Percentiles rank a stretch among this genome's conserved stretches.
phyloP scores from a whole-genome alignment of 1,284 basidiomycete genomes.

The Peniophora sp. region DNA sequence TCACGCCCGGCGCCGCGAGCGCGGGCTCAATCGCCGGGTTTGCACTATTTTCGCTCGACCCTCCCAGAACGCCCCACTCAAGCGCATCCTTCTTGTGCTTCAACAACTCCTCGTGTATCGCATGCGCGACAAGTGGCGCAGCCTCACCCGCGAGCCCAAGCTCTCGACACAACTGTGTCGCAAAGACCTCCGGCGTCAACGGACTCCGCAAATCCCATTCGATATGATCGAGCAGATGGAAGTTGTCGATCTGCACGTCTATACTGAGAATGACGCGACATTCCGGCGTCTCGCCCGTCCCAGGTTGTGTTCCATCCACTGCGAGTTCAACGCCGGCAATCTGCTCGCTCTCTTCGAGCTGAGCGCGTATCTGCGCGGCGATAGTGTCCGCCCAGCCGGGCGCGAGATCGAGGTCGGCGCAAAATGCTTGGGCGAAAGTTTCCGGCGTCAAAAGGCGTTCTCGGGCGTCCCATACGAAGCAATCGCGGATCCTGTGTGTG shows the following conservation, averaged over 20 bases:
- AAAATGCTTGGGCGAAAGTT: conserved; percentile 80
- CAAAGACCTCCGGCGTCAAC: conserved; percentile 85
- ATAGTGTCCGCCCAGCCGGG: conserved; percentile 66
- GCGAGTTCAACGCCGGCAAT: conserved; percentile 58
- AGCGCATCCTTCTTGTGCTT: conserved; percentile 93
- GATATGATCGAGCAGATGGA: conserved; percentile 90
- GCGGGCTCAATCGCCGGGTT: conserved; percentile 23
- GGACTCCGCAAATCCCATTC: conserved; percentile 97
- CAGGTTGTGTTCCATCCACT: conserved; percentile 24
- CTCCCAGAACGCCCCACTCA: conserved; percentile 83
- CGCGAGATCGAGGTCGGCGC: conserved; percentile 81
- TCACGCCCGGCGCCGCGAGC: conserved; percentile 14
- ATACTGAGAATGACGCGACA: conserved; percentile 89
- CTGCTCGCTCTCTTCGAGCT: conserved; percentile 83
- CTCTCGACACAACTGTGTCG: conserved; percentile 75
- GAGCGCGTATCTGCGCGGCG: conserved; percentile 80
- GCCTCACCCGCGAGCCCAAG: conserved; percentile 88
- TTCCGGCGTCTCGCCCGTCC: conserved; percentile 63
- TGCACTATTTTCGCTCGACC: conserved; percentile 12
- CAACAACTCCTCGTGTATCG: conserved; percentile 90
- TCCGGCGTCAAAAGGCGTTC: conserved; percentile 78
- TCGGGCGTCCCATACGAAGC: conserved; percentile 94
- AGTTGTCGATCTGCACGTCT: conserved; percentile 93
- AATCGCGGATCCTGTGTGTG: conserved; percentile 85
- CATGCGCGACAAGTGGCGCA: conserved; percentile 82